These are phyloP conservation scores for Trametes cinnabarina DNA, from an alignment of 768 basidiomycete species.

Conservation along the genomic window DNA sequence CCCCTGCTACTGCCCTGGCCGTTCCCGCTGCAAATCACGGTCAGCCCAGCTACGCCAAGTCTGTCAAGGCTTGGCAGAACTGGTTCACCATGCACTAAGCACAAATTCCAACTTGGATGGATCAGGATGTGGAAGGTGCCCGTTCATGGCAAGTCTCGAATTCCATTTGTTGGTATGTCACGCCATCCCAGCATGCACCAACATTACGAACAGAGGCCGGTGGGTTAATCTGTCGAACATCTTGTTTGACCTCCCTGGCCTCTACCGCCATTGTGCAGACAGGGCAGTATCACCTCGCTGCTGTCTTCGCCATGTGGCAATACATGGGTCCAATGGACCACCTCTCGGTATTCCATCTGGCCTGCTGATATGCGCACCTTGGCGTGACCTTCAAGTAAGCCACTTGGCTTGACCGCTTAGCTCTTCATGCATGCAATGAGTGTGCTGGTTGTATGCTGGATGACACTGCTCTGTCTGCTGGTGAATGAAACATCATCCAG, in stretches of 20 bases:
- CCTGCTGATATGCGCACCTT: not conserved
- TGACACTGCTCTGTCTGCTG: not conserved
- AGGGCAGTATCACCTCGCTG: not conserved
- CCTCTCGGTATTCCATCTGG: not conserved
- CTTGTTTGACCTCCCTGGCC: not conserved
- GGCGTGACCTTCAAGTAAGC: not conserved
- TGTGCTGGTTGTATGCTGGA: not conserved
- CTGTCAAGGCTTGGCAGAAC: not conserved
- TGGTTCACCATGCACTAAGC: not conserved
- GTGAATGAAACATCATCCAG: not conserved
- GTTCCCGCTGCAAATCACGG: not conserved
- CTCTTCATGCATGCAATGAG: not conserved
- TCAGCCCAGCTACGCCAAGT: not conserved
- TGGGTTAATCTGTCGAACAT: not conserved
- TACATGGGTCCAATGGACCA: not conserved
- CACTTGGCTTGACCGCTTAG: not conserved
- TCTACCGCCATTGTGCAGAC: not conserved
- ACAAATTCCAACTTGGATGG: not conserved
- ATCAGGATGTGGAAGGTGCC: not conserved
- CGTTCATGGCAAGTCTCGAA: not conserved
- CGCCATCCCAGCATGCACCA: not conserved
- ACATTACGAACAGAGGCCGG: not conserved
- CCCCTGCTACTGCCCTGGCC: not conserved
- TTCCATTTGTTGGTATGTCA: not conserved
- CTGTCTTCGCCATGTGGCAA: not conserved